Evolutionary conservation across 495 filamentous ascomycete species (phyloP).

Genomic region (Penicillium longicatenatum): DNA sequence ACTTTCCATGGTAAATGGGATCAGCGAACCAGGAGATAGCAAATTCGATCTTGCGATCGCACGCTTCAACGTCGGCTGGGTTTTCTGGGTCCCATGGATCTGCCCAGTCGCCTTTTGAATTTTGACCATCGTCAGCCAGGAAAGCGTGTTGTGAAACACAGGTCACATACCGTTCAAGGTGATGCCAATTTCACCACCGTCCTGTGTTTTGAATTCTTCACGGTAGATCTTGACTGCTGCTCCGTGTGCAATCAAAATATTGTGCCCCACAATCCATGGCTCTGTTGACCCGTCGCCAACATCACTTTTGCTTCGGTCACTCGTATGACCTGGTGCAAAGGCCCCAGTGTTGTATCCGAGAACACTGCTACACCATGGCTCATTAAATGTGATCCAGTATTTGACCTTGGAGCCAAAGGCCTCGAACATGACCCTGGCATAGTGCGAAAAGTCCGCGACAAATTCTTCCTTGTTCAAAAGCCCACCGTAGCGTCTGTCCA

Average conservation of each 20-base stretch:
- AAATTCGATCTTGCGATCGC: slow-evolving; percentile 55
- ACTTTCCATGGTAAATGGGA: slow-evolving; percentile 74
- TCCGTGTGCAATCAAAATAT: slow-evolving; percentile 51
- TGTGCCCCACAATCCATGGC: slow-evolving; percentile 55
- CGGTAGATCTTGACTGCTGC: slow-evolving; percentile 54
- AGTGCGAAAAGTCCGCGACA: slow-evolving; percentile 52
- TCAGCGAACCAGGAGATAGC: slow-evolving; percentile 66
- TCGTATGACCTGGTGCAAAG: slow-evolving; percentile 54
- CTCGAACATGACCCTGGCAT: slow-evolving; percentile 50
- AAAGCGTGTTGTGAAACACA: not conserved
- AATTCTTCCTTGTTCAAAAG: slow-evolving; percentile 55
- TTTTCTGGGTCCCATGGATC: slow-evolving; percentile 56
- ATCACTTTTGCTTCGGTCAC: slow-evolving; percentile 48
- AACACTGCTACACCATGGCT: slow-evolving; percentile 55
- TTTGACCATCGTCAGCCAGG: not conserved
- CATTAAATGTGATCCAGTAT: slow-evolving; percentile 60
- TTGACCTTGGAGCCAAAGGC: slow-evolving; percentile 51
- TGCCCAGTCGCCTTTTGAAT: slow-evolving; percentile 59
- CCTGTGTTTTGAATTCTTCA: slow-evolving; percentile 49
- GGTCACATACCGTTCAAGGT: slow-evolving; percentile 51
- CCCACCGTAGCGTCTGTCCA: slow-evolving; percentile 54
- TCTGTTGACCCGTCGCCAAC: slow-evolving; percentile 52
- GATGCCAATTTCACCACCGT: slow-evolving; percentile 54
- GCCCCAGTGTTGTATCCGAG: slow-evolving; percentile 54
- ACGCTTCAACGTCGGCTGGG: slow-evolving; percentile 51